A percentile compares a stretch with the other conserved stretches of the same genome.
phyloP scores from a whole-genome alignment of 225 moss, liverwort and hornwort species.

The Climacium dendroides region DNA sequence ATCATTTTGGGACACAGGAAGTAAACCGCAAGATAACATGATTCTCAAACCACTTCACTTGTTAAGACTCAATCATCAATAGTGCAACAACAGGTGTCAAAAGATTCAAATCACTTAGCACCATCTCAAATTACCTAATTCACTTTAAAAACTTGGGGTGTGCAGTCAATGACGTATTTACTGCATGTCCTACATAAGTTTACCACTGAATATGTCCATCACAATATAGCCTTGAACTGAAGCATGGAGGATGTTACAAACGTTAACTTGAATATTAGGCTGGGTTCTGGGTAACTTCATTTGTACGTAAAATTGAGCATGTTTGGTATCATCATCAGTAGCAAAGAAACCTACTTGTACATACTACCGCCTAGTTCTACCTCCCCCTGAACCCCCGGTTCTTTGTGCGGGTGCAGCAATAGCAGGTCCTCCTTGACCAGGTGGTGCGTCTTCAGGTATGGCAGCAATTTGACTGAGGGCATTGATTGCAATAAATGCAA shows the following conservation, averaged over 20 bases:
- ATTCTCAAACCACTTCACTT: not conserved
- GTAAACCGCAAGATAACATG: not conserved
- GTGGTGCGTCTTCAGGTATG: constrained; percentile 69
- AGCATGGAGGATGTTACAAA: not conserved
- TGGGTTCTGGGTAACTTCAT: not conserved
- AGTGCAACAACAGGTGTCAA: not conserved
- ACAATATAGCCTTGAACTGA: not conserved
- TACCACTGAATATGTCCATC: not conserved
- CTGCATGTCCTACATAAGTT: not conserved
- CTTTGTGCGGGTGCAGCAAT: constrained; percentile 30
- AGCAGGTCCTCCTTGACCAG: constrained; percentile 57
- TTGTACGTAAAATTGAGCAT: not conserved
- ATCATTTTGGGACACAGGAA: too few species aligned
- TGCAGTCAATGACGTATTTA: not conserved
- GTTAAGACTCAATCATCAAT: not conserved
- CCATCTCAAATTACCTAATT: not conserved
- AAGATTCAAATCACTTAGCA: not conserved
- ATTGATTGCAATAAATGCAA: constrained; percentile 73
- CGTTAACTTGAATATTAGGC: not conserved
- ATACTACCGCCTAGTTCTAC: constrained; percentile 23
- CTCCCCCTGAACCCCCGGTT: constrained; percentile 27
- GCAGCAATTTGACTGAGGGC: constrained; percentile 67
- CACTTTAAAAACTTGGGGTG: not conserved
- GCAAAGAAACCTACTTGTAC: not conserved
- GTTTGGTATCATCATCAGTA: not conserved